Percentiles rank a stretch among this genome's conserved stretches.
Conservation (phyloP, 257 asterid genomes). For the Solanum commersonii region DNA sequence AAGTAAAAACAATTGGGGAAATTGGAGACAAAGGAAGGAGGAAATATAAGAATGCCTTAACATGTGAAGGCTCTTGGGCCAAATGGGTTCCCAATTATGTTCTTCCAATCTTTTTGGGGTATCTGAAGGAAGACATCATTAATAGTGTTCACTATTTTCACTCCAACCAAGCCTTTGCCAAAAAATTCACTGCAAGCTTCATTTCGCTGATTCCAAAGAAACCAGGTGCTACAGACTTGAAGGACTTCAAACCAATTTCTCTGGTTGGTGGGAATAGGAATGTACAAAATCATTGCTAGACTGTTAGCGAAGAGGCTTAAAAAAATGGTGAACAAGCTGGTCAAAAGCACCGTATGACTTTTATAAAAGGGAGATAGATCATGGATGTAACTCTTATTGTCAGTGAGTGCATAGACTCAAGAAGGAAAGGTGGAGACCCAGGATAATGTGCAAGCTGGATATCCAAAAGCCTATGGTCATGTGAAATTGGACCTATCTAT, state of each 20-base stretch:
- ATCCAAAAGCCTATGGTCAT: neutral
- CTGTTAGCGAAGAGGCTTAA: neutral
- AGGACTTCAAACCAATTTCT: neutral
- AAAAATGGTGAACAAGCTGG: neutral
- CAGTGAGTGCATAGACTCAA: neutral
- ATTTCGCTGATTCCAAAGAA: neutral
- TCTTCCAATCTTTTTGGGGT: neutral
- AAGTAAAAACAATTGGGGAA: too few relatives aligned
- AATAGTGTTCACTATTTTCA: neutral
- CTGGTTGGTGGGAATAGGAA: neutral
- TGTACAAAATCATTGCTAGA: neutral
- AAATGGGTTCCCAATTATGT: neutral
- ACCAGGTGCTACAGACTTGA: neutral
- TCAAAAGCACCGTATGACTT: neutral
- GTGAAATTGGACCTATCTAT: neutral
- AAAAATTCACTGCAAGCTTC: neutral
- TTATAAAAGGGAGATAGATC: neutral
- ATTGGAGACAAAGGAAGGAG: neutral
- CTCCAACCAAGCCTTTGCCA: neutral
- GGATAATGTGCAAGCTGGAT: neutral
- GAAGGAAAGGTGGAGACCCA: neutral
- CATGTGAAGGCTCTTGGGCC: neutral
- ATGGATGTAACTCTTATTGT: neutral
- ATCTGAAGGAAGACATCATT: neutral
- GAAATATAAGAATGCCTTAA: neutral